Percentiles rank a stretch among this genome's conserved stretches.
Conservation (phyloP, 2,329 filamentous ascomycete species). For the Penicillium hesseltinei region DNA sequence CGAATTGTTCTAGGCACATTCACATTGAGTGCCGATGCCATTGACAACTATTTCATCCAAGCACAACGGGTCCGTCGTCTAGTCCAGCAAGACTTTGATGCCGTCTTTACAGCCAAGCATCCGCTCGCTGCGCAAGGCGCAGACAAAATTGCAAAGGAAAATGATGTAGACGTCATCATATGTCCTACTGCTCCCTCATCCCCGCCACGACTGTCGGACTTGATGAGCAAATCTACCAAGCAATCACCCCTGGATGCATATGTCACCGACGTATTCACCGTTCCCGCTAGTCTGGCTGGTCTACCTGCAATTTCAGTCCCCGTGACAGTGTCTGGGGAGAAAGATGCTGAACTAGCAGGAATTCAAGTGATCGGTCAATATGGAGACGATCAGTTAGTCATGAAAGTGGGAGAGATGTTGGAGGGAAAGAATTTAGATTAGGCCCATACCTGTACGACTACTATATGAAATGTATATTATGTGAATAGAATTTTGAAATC, state of each 20-base stretch:
- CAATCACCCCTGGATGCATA: conserved; percentile 67
- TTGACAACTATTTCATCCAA: conserved; percentile 95
- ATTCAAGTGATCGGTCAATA: conserved; percentile 51
- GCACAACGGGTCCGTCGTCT: conserved; percentile 83
- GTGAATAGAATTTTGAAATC: background rate
- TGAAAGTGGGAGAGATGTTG: conserved; percentile 39
- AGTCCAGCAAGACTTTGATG: conserved; percentile 83
- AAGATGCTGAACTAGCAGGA: conserved; percentile 31
- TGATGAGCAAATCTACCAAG: conserved; percentile 40
- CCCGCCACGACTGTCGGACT: conserved; percentile 63
- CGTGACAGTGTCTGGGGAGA: conserved; percentile 42
- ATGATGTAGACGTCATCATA: conserved; percentile 74
- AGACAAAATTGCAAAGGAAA: conserved; percentile 1
- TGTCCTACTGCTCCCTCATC: conserved; percentile 81
- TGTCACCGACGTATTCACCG: conserved; percentile 92
- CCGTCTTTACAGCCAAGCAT: conserved; percentile 68
- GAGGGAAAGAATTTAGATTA: conserved; percentile 26
- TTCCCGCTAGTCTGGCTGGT: conserved; percentile 88
- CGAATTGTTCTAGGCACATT: conserved; percentile 89
- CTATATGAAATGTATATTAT: conserved; percentile 12
- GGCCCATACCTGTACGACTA: conserved; percentile 11
- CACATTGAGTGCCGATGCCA: conserved; percentile 81
- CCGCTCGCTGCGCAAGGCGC: conserved; percentile 51
- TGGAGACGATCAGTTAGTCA: conserved; percentile 45
- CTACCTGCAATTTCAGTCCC: conserved; percentile 86